phyloP scores from a whole-genome alignment of 371 early-diverging fungal species.

The Actinomucor elegans region DNA sequence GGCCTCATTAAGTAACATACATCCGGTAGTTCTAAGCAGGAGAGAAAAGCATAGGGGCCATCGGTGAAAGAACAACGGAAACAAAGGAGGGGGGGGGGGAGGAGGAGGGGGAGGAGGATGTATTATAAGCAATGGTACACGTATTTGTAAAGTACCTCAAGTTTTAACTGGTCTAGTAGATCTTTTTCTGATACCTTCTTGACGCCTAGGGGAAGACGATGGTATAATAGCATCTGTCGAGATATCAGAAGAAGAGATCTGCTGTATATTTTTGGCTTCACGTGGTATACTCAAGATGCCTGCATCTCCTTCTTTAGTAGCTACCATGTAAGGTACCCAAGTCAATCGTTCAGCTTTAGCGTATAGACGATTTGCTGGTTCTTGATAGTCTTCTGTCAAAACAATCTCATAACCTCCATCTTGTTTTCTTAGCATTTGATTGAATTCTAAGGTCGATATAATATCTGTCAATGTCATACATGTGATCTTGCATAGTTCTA shows the following conservation, averaged over 20 bases:
- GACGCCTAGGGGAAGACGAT: too few relatives aligned
- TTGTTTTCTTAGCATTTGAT: slow-evolving; percentile 35
- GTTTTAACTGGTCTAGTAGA: too few relatives aligned
- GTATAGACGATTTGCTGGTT: background rate
- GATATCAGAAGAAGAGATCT: background rate
- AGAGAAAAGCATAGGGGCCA: too few relatives aligned
- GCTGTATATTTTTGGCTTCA: background rate
- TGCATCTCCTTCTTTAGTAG: slow-evolving; percentile 18
- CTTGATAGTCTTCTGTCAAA: background rate
- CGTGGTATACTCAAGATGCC: slow-evolving; percentile 24
- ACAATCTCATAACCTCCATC: slow-evolving; percentile 9
- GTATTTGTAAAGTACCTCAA: too few relatives aligned
- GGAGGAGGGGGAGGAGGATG: too few relatives aligned
- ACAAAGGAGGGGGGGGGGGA: too few relatives aligned
- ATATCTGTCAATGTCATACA: slow-evolving; percentile 74
- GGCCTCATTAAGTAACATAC: background rate
- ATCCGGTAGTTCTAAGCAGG: too few relatives aligned
- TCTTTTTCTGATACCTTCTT: too few relatives aligned
- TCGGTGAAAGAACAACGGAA: too few relatives aligned
- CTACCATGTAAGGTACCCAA: slow-evolving; percentile 22
- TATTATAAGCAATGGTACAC: too few relatives aligned
- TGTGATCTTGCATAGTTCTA: slow-evolving; percentile 59
- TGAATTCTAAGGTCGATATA: slow-evolving; percentile 66
- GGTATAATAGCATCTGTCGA: slow-evolving; percentile 3
- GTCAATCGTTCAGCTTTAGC: slow-evolving; percentile 15